A percentile compares a stretch with the other conserved stretches of the same genome.
These are phyloP conservation scores for Amanita molliuscula DNA, from an alignment of 768 basidiomycete genomes.

Conservation along the genomic window DNA sequence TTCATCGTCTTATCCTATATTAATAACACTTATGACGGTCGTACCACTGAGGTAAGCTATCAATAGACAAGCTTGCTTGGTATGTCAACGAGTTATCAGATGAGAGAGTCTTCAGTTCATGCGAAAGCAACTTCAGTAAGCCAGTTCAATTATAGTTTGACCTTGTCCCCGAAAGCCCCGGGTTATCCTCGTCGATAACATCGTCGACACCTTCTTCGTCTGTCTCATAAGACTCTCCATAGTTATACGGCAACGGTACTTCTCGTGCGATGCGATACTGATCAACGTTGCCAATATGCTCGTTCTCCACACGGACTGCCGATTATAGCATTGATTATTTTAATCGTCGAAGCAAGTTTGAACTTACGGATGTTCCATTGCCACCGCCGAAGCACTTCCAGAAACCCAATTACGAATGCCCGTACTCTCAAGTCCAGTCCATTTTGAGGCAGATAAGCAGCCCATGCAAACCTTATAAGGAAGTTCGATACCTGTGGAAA, in stretches of 20 bases:
- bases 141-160: background rate
- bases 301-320: constrained; percentile 75
- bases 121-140: background rate
- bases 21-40: no score
- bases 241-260: constrained; percentile 70
- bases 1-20: no score
- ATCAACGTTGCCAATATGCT: constrained; percentile 89
- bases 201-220: constrained; percentile 32
- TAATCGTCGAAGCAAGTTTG: background rate
- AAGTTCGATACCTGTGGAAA: constrained; percentile 54
- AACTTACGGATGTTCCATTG: constrained; percentile 89
- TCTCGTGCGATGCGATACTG: constrained; percentile 86
- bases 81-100: no score
- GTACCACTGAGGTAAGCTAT: no score
- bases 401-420: constrained; percentile 53
- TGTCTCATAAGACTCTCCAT: constrained; percentile 40
- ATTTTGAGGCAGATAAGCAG: constrained; percentile 56
- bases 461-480: constrained; percentile 73
- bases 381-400: constrained; percentile 74
- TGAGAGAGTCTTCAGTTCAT: no score
- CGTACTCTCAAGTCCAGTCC: constrained; percentile 42
- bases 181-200: background rate
- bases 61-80: no score
- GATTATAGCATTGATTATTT: background rate
- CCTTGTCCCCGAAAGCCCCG: background rate